Percentiles rank a stretch among this genome's conserved stretches.
Evolutionary conservation across 176 grass and related monocot genomes (phyloP).

Genomic region (bread wheat (Triticum aestivum)): DNA sequence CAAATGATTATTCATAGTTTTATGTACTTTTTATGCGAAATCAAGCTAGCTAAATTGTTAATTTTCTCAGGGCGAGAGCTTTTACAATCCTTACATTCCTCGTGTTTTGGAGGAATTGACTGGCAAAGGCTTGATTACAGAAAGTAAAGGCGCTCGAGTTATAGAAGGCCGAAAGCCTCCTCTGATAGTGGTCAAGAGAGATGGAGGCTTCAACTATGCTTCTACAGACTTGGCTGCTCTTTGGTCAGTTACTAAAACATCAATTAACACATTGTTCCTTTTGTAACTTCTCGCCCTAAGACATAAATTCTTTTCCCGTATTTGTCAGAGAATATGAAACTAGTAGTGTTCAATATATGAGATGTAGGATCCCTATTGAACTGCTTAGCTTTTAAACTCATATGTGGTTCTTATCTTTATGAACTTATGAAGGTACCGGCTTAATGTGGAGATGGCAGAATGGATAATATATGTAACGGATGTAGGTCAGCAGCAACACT

Average conservation of each 20-base stretch:
- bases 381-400: neutral
- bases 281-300: neutral
- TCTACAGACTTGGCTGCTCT: constrained; percentile 91
- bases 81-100: constrained; percentile 87
- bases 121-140: constrained; percentile 62
- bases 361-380: neutral
- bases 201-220: constrained; percentile 93
- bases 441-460: constrained; percentile 63
- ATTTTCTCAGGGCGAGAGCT: constrained; percentile 80
- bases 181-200: constrained; percentile 91
- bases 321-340: neutral
- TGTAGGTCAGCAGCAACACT: constrained; percentile 65
- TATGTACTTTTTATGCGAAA: neutral
- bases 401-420: neutral
- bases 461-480: constrained; percentile 80
- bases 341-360: neutral
- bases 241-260: constrained; percentile 43
- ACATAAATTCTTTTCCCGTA: neutral
- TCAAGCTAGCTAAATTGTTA: neutral
- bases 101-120: constrained; percentile 62
- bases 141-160: constrained; percentile 79
- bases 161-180: constrained; percentile 70
- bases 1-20: neutral
- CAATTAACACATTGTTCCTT: neutral
- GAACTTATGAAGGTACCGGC: constrained; percentile 52